phyloP scores from a whole-genome alignment of 345 rosid species.

The Linum usitatissimum region DNA sequence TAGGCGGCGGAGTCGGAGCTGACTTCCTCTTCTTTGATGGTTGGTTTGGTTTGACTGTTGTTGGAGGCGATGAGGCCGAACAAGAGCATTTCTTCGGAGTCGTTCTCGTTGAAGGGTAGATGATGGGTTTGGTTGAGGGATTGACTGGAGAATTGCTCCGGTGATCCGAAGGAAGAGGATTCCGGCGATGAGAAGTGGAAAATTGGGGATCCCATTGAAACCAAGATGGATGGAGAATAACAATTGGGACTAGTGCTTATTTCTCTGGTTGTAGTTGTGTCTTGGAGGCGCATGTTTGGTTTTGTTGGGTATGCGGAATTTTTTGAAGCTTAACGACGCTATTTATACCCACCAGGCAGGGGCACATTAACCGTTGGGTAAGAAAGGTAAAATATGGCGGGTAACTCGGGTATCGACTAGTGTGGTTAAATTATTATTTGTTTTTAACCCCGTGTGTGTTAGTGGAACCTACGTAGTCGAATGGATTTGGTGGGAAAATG shows the following conservation, averaged over 20 bases:
- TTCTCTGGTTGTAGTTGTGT: background rate
- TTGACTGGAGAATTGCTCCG: conserved; percentile 32
- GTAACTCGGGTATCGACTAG: no score
- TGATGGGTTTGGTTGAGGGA: conserved; percentile 23
- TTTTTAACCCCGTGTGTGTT: no score
- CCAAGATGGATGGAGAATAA: background rate
- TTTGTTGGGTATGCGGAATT: background rate
- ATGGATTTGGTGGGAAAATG: no score
- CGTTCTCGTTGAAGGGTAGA: conserved; percentile 84
- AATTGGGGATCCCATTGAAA: conserved; percentile 10
- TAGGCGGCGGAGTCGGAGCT: conserved; percentile 21
- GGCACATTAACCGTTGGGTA: no score
- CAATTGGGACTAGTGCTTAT: background rate
- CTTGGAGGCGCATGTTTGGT: background rate
- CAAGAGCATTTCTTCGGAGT: conserved; percentile 86
- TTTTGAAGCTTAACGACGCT: background rate
- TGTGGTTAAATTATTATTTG: no score
- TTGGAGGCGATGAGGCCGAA: conserved; percentile 45
- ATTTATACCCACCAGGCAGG: background rate
- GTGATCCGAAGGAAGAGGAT: conserved; percentile 36
- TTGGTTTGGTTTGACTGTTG: conserved; percentile 9
- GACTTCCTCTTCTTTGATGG: conserved; percentile 40
- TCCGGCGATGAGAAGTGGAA: conserved; percentile 40
- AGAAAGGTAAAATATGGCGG: no score
- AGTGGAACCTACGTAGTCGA: no score